Base-by-base conservation (phyloP, 345 rosid species). In the Reutealis trisperma region DNA sequence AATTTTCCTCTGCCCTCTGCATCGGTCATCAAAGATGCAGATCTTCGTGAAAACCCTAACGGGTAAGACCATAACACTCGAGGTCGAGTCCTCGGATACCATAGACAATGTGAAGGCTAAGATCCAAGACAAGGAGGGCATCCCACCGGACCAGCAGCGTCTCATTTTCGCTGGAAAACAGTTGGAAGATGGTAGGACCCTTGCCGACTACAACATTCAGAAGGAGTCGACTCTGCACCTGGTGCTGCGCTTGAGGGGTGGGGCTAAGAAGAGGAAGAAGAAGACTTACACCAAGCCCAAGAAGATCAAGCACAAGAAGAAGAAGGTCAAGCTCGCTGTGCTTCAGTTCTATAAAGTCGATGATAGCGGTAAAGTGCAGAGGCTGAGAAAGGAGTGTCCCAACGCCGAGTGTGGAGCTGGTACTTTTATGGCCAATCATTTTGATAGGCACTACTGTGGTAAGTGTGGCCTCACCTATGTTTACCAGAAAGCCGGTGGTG, bases 1-100 rank as follows among this genome's bases (percentile, higher is more conserved):
- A 7, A 45, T 5, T 8, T 5, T 6, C 24, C 63, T 1, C 11
- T 32, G 32, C n/a, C 12, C 25, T 70, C 75, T 3, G 63, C 64
- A 71, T 42, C 80, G 7, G 45, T 37, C 4, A 3, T 14, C 32
- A 25, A 63, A 70, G 83, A 80, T 80, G 83, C 79, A 75, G 72
- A 80, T 80, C 75, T 80, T 80, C 76, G 79, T 75, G 72, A 80
- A 80, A 54, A 80, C 83, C 67, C 65, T 80, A 37, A 80, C 83
- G 42, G 72, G 68, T 1, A 80, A 80, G 71, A 80, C 79, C 11
- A 75, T 79, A 41, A 75, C 83, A 21, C 75, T 75, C 19, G 79
- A 80, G 83, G 79, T 80, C 0, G 76, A 80, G 22, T 75, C 79
- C 0, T 80, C 75, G 1, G 79, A 80, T 63, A 80, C 72, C 7